A percentile compares a stretch with the other conserved stretches of the same genome.
phyloP scores from a whole-genome alignment of 441 rosid species.

The Gossypium schwendimanii region DNA sequence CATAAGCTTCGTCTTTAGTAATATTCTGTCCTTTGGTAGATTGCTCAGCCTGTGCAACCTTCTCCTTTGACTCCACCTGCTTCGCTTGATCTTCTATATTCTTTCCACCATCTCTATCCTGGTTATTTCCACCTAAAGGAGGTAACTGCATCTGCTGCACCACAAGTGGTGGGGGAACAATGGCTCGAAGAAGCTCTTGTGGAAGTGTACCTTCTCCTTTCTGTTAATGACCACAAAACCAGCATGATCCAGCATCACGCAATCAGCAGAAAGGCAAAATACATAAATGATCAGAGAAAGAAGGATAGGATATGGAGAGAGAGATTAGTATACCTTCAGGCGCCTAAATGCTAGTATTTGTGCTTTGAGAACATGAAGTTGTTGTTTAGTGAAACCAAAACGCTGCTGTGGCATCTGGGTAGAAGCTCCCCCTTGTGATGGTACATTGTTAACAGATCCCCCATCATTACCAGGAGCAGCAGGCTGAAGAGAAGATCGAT shows the following conservation, averaged over 20 bases:
- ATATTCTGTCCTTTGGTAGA: slow-evolving; percentile 38
- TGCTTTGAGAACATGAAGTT: slow-evolving; percentile 95
- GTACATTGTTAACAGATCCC: slow-evolving; percentile 29
- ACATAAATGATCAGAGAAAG: neutral
- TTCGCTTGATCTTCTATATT: slow-evolving; percentile 53
- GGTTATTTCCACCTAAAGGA: slow-evolving; percentile 54
- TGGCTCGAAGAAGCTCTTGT: slow-evolving; percentile 91
- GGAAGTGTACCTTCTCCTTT: slow-evolving; percentile 97
- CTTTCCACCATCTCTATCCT: slow-evolving; percentile 59
- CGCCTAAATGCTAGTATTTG: slow-evolving; percentile 97
- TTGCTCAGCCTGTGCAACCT: slow-evolving; percentile 43
- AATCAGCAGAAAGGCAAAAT: neutral
- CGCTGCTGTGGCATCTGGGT: slow-evolving; percentile 51
- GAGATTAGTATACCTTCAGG: slow-evolving; percentile 54
- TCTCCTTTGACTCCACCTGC: slow-evolving; percentile 52
- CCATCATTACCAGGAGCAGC: slow-evolving; percentile 42
- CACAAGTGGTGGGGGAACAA: slow-evolving; percentile 86
- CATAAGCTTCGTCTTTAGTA: slow-evolving; percentile 59
- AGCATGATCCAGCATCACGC: slow-evolving; percentile 6
- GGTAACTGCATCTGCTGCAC: slow-evolving; percentile 46
- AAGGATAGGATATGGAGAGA: slow-evolving; percentile 12
- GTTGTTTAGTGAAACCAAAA: slow-evolving; percentile 81
- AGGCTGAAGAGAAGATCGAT: slow-evolving; percentile 53
- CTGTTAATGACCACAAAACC: slow-evolving; percentile 35
- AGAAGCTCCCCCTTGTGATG: slow-evolving; percentile 50